These are phyloP conservation scores for Colletotrichum siamense DNA, from an alignment of 2,329 filamentous ascomycete species.

Conservation along the genomic window DNA sequence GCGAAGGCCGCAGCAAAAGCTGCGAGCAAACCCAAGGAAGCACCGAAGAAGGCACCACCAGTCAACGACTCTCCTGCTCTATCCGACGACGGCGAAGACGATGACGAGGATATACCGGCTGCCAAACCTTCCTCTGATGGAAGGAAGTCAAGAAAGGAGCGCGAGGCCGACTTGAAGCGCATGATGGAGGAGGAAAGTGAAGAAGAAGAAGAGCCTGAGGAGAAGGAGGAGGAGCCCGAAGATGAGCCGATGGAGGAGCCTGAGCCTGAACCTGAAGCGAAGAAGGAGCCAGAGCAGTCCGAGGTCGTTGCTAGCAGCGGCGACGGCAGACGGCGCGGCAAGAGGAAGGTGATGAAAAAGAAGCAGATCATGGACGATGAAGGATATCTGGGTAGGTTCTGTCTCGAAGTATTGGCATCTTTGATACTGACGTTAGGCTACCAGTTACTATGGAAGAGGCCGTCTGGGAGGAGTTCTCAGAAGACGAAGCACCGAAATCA, in stretches of 20 bases:
- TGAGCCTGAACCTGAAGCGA: conserved; percentile 40
- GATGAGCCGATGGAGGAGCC: conserved; percentile 47
- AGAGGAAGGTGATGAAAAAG: conserved; percentile 84
- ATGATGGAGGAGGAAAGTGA: conserved; percentile 80
- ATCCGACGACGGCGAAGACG: conserved; percentile 57
- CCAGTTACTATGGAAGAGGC: conserved; percentile 84
- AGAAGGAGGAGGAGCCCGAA: conserved; percentile 49
- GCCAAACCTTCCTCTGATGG: conserved; percentile 37
- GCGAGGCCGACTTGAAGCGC: conserved; percentile 68
- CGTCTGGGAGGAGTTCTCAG: conserved; percentile 91
- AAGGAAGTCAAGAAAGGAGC: conserved; percentile 60
- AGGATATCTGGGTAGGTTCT: conserved; percentile 79
- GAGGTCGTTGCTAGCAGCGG: conserved; percentile 58
- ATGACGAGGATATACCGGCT: conserved; percentile 55
- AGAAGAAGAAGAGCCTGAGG: conserved; percentile 64
- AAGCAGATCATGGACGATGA: conserved; percentile 86
- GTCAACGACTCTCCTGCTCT: conserved; percentile 41
- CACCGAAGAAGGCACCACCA: neutral
- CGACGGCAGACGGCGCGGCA: conserved; percentile 75
- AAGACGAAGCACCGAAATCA: conserved; percentile 72
- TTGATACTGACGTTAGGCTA: conserved; percentile 12
- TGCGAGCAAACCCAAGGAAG: conserved; percentile 14
- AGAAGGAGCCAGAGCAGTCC: conserved; percentile 47
- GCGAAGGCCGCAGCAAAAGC: conserved; percentile 59
- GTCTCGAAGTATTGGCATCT: neutral